Evolutionary conservation across 495 filamentous ascomycete species (phyloP), one percentile per base, ranked within the genome.

Genomic region (Neurospora sp.): DNA sequence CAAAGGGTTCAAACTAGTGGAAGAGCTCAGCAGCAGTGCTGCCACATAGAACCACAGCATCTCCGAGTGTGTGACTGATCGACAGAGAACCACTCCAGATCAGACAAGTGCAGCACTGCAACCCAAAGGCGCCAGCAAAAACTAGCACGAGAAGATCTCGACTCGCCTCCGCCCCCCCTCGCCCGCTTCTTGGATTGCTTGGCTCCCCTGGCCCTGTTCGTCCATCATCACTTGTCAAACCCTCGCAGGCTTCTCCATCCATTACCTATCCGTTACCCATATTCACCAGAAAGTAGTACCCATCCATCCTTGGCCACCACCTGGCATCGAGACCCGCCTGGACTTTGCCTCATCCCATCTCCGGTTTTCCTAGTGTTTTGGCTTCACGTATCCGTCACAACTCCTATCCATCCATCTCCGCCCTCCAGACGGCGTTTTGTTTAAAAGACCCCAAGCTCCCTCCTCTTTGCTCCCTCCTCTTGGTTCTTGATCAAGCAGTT

Each of bases 91-190:
- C 22, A 61, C 53, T 59, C 47, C 47, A 27, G 45, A 41, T 27
- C 27, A 27, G 47, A 65, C 39, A 71, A 41, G 68, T 69, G 70
- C 73, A 72, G 73, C 47, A 68, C 73, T 69, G 70, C 47, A 68
- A 68, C 70, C 16, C 27, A 71, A 39, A 39, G 40, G 40, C 70
- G 42, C 39, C 72, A 42, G 40, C 31, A 42, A 70, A 45, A 73
- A 41, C 72, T 47, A 72, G 73, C 65, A 73, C 69, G 70, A 75
- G 76, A 45, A 71, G 73, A 78, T 78, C 77, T 80, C 77, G 78
- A 80, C 78, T 80, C 77, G 73, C 59, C 73, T 59, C 65, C 41
- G 72, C 75, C 74, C 77, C 77, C 77, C 77, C 77, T 27, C 37
- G 18, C 53, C 53, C 27, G 53, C 53, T 37, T 18, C 14, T 65